Base-by-base conservation (phyloP, 2,329 filamentous ascomycete species). In the Metarhizium guizhouense region DNA sequence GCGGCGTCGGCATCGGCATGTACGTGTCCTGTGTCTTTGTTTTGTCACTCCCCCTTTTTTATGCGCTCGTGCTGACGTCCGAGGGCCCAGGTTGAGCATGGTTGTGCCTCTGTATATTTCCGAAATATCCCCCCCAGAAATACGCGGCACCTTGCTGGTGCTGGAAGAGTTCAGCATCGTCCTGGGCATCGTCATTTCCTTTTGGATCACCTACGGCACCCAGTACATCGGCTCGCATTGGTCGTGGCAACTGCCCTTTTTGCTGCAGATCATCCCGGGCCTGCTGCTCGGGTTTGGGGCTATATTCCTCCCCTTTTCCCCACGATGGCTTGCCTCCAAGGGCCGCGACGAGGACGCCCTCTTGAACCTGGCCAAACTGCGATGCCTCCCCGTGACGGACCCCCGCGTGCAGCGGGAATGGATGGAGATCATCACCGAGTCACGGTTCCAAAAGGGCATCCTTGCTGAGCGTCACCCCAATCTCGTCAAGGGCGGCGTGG, bases 81-180 rank as follows among this genome's bases (percentile, higher is more conserved):
- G 7, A 18, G 20, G 20, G 30, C 11, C 13, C 2, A 62, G 60
- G 52, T 54, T 67, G 29, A 67, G 66, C 36, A 70, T 67, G 67
- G 62, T 69, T 18, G 65, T 73, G 47, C 75, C 71, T 10, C 69
- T 74, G 3, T 71, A 72, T 60, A 80, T 74, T 57, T 71, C 73
- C 47, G 76, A 78, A 59, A 72, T 78, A 7, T 74, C 76, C 0
- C 75, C 76, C 1, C 74, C 76, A 1, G 74, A 76, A 34, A 71
- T 78, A 3, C 75, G 76, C 4, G 76, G 76, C 5, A 71, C 72
- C 0, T 64, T 79, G 2, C 71, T 78, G 0, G 74, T 74, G 0
- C 67, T 73, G 2, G 74, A 76, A 54, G 66, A 70, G 47, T 58
- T 76, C 3, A 64, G 62, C 32, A 65, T 69, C 51, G 64, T 67